Percentiles rank a stretch among this genome's conserved stretches.
phyloP scores from a whole-genome alignment of 768 basidiomycete species.

The Asterophora lycoperdoides region DNA sequence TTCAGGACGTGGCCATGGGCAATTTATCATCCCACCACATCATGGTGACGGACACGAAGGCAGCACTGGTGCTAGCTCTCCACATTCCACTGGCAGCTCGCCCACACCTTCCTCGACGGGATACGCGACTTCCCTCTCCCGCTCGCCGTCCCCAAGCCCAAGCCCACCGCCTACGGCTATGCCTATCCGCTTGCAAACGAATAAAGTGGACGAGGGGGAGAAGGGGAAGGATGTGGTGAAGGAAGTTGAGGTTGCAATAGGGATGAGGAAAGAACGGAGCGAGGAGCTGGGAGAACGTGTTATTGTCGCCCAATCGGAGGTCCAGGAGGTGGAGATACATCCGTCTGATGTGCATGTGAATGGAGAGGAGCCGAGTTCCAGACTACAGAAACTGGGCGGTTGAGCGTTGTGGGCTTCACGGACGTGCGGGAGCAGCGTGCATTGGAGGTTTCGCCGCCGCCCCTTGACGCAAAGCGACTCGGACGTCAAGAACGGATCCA shows the following conservation, averaged over 20 bases:
- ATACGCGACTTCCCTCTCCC: constrained; percentile 48
- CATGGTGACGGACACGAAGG: not conserved
- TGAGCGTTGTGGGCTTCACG: too few relatives aligned
- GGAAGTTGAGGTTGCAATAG: too few relatives aligned
- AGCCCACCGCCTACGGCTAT: constrained; percentile 31
- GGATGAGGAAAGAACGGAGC: too few relatives aligned
- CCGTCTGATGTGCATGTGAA: too few relatives aligned
- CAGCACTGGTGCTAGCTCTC: constrained; percentile 21
- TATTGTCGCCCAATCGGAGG: too few relatives aligned
- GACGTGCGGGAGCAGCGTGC: not conserved
- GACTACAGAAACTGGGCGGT: too few relatives aligned
- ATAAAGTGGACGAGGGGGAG: not conserved
- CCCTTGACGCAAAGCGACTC: too few relatives aligned
- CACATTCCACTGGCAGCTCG: constrained; percentile 45
- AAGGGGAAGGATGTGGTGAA: not conserved
- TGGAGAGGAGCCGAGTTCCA: too few relatives aligned
- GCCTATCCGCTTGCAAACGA: constrained; percentile 14
- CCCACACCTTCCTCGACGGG: constrained; percentile 58
- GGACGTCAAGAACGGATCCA: too few relatives aligned
- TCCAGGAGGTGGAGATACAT: too few relatives aligned
- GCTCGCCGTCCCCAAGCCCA: constrained; percentile 42
- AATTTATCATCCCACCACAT: constrained; percentile 4
- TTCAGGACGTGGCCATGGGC: not conserved
- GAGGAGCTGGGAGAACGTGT: too few relatives aligned
- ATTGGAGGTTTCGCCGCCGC: not conserved